A percentile compares a stretch with the other conserved stretches of the same genome.
Conservation (phyloP, 495 filamentous ascomycete genomes). For the Xylaria cubensis region DNA sequence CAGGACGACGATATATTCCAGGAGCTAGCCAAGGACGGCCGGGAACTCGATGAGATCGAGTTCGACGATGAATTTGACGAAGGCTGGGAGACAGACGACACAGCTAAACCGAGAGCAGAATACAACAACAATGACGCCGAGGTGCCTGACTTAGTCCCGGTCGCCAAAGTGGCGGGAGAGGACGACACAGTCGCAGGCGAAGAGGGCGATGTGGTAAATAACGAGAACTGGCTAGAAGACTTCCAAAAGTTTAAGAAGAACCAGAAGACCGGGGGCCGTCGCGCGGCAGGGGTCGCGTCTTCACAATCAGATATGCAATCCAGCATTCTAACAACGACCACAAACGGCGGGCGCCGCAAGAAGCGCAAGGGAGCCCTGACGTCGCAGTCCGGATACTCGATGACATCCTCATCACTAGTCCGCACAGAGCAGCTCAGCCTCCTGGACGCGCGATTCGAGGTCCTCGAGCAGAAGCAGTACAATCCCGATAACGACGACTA, state of each 20-base stretch:
- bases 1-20: constrained; percentile 83
- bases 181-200: constrained; percentile 32
- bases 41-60: constrained; percentile 60
- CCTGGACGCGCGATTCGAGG: constrained; percentile 90
- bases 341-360: constrained; percentile 75
- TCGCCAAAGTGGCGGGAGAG: constrained; percentile 35
- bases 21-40: constrained; percentile 73
- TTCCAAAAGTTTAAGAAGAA: constrained; percentile 90
- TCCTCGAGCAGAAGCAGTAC: constrained; percentile 79
- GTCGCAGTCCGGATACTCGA: constrained; percentile 89
- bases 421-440: constrained; percentile 88
- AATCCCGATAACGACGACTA: constrained; percentile 73
- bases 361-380: constrained; percentile 92
- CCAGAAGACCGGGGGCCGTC: constrained; percentile 56
- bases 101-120: constrained; percentile 71
- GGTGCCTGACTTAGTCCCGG: constrained; percentile 55
- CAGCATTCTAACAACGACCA: constrained; percentile 80
- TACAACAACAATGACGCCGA: constrained; percentile 53
- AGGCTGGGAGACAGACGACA: constrained; percentile 95
- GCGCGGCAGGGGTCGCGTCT: constrained; percentile 46
- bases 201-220: constrained; percentile 51
- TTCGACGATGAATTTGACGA: constrained; percentile 70
- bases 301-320: constrained; percentile 70
- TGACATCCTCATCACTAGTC: constrained; percentile 88
- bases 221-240: constrained; percentile 82